Evolutionary conservation across 2,329 filamentous ascomycete species (phyloP).

Genomic region (Alternaria sp.): DNA sequence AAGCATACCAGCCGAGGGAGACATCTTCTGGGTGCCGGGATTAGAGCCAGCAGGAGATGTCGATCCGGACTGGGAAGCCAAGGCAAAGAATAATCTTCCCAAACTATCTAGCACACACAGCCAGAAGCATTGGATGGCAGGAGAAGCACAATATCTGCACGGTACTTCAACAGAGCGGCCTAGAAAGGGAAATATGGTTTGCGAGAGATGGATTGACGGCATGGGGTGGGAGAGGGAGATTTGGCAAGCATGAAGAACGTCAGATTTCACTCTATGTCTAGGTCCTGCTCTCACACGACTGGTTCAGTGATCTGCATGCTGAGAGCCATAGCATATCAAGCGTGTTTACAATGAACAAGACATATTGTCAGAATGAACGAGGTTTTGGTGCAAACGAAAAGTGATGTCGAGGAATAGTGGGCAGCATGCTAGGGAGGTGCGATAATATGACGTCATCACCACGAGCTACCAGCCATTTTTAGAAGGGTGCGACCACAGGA

Average conservation of each 20-base stretch:
- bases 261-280: neutral
- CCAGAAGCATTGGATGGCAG: neutral
- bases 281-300: neutral
- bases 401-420: neutral
- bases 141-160: neutral
- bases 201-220: neutral
- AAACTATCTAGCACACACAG: neutral
- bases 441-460: neutral
- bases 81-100: neutral
- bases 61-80: neutral
- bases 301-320: neutral
- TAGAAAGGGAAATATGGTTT: neutral
- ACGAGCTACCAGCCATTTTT: neutral
- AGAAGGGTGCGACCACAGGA: neutral
- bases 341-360: neutral
- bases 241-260: neutral
- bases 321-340: neutral
- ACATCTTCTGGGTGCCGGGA: conserved; percentile 18
- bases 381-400: neutral
- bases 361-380: neutral
- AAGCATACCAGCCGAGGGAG: neutral
- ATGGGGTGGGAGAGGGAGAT: neutral
- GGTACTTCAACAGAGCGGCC: neutral
- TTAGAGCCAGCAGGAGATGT: conserved; percentile 9
- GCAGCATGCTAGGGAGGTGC: neutral